Conservation (phyloP, 768 basidiomycete genomes). For the Russula lepida region DNA sequence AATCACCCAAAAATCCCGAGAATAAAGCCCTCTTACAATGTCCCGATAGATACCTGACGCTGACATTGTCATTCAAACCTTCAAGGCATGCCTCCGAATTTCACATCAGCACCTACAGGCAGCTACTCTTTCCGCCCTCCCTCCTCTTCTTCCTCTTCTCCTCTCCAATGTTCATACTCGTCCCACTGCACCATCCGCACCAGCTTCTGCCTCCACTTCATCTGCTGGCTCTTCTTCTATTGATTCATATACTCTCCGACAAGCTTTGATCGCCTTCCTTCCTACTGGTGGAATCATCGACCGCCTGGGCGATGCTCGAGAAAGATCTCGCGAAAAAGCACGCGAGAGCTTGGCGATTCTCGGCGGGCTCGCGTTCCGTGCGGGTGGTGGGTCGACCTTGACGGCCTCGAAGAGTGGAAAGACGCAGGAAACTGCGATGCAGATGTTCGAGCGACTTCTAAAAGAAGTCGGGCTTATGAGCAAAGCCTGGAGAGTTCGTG, state of each 20-base stretch:
- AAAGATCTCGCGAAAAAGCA: conserved; percentile 63
- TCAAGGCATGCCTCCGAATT: conserved; percentile 70
- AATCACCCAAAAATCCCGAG: not conserved
- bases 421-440: conserved; percentile 57
- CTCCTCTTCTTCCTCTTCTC: conserved; percentile 56
- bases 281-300: conserved; percentile 74
- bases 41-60: conserved; percentile 55
- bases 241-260: conserved; percentile 55
- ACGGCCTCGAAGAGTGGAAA: conserved; percentile 47
- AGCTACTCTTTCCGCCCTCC: conserved; percentile 65
- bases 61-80: conserved; percentile 56
- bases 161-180: conserved; percentile 33
- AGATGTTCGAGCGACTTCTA: conserved; percentile 61
- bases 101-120: conserved; percentile 76
- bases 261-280: conserved; percentile 58
- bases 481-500: conserved; percentile 80
- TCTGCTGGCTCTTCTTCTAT: conserved; percentile 37
- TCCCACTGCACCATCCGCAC: conserved; percentile 27
- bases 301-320: conserved; percentile 70
- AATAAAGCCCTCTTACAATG: not conserved
- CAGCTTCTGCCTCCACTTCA: conserved; percentile 41
- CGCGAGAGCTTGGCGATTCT: conserved; percentile 68
- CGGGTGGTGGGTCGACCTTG: conserved; percentile 37
- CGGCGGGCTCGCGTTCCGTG: conserved; percentile 62
- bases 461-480: conserved; percentile 66